Conservation (phyloP, 2,329 filamentous ascomycete species). For the Fusarium torreyae region DNA sequence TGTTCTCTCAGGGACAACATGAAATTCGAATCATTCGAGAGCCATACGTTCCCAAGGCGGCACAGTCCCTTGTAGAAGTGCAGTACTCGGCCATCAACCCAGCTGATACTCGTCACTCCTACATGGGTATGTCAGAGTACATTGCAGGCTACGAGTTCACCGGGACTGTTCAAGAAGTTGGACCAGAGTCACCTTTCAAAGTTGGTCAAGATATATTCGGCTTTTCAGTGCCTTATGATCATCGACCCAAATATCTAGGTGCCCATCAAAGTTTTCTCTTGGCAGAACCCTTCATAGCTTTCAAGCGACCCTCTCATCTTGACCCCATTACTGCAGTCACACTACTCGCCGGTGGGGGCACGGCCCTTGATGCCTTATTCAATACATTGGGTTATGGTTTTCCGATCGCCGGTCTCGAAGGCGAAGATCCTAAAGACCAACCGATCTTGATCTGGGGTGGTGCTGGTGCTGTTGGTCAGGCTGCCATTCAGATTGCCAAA, state of each 20-base stretch:
- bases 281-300: slow-evolving; percentile 17
- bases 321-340: slow-evolving; percentile 10
- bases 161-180: slow-evolving; percentile 5
- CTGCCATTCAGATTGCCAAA: slow-evolving; percentile 24
- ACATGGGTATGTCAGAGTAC: slow-evolving; percentile 10
- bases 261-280: slow-evolving; percentile 34
- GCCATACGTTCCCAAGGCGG: not conserved
- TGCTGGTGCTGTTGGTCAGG: slow-evolving; percentile 7
- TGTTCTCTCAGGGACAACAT: not conserved
- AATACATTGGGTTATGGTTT: slow-evolving; percentile 9
- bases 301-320: slow-evolving; percentile 6
- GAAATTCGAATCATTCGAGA: not conserved
- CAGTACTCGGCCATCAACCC: slow-evolving; percentile 37
- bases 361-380: slow-evolving; percentile 1
- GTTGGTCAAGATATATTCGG: slow-evolving; percentile 24
- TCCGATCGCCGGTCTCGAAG: not conserved
- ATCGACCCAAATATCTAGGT: slow-evolving; percentile 20
- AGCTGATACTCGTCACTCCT: slow-evolving; percentile 33
- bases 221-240: slow-evolving; percentile 15
- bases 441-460: slow-evolving; percentile 30
- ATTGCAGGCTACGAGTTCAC: slow-evolving; percentile 31
- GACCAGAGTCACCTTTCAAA: slow-evolving; percentile 16
- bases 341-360: not conserved
- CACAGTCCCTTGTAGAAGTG: slow-evolving; percentile 30
- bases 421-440: not conserved